phyloP scores from a whole-genome alignment of 2,329 filamentous ascomycete species.

The Trichophyton verrucosum region DNA sequence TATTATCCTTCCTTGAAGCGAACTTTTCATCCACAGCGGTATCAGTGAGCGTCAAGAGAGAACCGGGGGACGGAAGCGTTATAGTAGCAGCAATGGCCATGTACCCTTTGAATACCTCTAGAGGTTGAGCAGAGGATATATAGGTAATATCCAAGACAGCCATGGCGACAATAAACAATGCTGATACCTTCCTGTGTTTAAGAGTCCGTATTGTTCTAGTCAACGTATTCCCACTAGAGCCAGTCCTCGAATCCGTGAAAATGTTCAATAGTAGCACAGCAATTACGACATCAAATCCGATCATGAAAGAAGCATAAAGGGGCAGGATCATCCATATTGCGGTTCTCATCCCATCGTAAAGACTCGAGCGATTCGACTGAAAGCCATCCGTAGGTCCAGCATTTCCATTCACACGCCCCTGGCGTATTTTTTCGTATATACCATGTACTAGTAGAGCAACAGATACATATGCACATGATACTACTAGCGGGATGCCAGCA shows the following conservation, averaged over 20 bases:
- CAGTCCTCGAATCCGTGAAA: not conserved
- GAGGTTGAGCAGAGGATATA: not conserved
- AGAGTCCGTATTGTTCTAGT: not conserved
- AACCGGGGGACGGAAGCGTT: not conserved
- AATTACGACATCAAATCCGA: slow-evolving; percentile 44
- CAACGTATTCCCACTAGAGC: not conserved
- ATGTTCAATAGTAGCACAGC: slow-evolving; percentile 34
- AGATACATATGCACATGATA: not conserved
- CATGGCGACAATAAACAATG: slow-evolving; percentile 7
- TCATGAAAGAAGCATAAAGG: slow-evolving; percentile 43
- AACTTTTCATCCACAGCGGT: not conserved
- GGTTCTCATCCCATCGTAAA: slow-evolving; percentile 18
- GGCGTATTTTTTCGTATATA: not conserved
- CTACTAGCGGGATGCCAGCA: not conserved
- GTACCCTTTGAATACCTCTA: slow-evolving; percentile 5
- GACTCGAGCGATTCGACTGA: not conserved
- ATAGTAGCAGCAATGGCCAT: slow-evolving; percentile 6
- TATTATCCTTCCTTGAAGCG: not conserved
- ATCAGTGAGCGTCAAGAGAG: not conserved
- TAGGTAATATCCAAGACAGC: slow-evolving; percentile 3
- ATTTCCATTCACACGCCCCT: not conserved
- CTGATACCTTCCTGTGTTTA: slow-evolving; percentile 6
- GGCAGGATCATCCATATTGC: slow-evolving; percentile 38
- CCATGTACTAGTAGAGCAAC: not conserved
- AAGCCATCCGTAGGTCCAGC: not conserved